phyloP scores from a whole-genome alignment of 2,329 filamentous ascomycete species.

The Zymoseptoria ardabiliae region DNA sequence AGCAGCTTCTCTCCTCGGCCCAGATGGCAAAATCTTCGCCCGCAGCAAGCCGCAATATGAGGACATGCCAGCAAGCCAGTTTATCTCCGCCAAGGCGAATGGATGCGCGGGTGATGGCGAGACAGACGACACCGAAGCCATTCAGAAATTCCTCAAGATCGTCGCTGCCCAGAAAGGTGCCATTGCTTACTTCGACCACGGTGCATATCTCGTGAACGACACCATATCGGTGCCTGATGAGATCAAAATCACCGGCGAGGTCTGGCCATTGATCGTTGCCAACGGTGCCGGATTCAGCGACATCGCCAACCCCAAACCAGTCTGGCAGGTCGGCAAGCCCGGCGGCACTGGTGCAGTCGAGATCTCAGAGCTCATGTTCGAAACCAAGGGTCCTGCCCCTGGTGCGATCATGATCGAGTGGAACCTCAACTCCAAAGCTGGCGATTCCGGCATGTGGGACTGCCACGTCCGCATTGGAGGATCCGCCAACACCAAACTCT shows the following conservation, averaged over 20 bases:
- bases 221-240: constrained; percentile 51
- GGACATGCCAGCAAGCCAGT: constrained; percentile 55
- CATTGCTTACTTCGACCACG: constrained; percentile 58
- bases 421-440: constrained; percentile 68
- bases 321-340: constrained; percentile 73
- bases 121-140: constrained; percentile 78
- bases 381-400: constrained; percentile 73
- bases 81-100: constrained; percentile 71
- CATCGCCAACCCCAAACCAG: constrained; percentile 66
- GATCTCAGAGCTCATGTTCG: constrained; percentile 79
- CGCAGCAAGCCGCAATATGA: constrained; percentile 87
- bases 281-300: constrained; percentile 66
- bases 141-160: constrained; percentile 70
- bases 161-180: constrained; percentile 48
- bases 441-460: constrained; percentile 80
- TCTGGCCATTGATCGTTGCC: constrained; percentile 86
- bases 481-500: constrained; percentile 71
- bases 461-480: constrained; percentile 93
- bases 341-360: constrained; percentile 69
- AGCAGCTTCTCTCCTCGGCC: constrained; percentile 58
- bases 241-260: constrained; percentile 81
- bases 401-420: constrained; percentile 88
- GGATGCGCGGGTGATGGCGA: constrained; percentile 83
- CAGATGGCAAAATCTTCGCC: constrained; percentile 64
- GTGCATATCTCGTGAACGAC: constrained; percentile 53